Evolutionary conservation across 1,284 basidiomycete species (phyloP), one percentile per base, ranked within the genome.

Genomic region (Rhizoctonia solani): DNA sequence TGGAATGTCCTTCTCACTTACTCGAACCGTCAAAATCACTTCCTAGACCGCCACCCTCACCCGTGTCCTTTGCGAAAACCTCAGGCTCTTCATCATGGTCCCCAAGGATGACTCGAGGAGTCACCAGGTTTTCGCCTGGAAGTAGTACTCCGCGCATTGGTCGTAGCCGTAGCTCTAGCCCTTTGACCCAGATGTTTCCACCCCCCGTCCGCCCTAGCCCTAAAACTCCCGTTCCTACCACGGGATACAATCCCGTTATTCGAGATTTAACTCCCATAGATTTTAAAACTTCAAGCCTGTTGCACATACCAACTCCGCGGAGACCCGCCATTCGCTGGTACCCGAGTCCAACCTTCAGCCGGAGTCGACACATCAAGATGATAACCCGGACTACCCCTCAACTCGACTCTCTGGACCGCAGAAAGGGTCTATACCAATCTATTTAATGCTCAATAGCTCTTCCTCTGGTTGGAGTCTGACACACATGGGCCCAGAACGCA

Each of bases 161-260:
- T 50, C 58, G 58, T 4, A 63, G 58, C 23, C 47, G 58, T 21
- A 63, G 47, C 34, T 37, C 58, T 27, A 63, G 58, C 13, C 58
- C 58, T 5, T 59, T 59, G 9, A 59, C 56, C 16, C 56, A 59
- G 29, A 59, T 59, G 56, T 44, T 59, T 9, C 56, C 56, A 14
- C 56, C 56, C 37, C 56, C 42, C 16, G 27, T 59, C 1, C 56
- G 46, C 27, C 3, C 46, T 1, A 63, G 46, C 21, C 58, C 58
- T n/a, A 47, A 19, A n/a, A 63, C 58, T 5, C 58, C 58, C 13
- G 46, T 37, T 23, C 58, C 58, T 16, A 52, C 23, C 9, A 63
- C 25, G 42, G 8, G 37, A n/a, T 52, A 52, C 47, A 21, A 63
- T 8, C 58, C 58, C 6, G 19, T 63, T 21, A 32, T 50, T 47